phyloP scores from a whole-genome alignment of 2,329 filamentous ascomycete genomes.

The Aspergillus ochraceus region DNA sequence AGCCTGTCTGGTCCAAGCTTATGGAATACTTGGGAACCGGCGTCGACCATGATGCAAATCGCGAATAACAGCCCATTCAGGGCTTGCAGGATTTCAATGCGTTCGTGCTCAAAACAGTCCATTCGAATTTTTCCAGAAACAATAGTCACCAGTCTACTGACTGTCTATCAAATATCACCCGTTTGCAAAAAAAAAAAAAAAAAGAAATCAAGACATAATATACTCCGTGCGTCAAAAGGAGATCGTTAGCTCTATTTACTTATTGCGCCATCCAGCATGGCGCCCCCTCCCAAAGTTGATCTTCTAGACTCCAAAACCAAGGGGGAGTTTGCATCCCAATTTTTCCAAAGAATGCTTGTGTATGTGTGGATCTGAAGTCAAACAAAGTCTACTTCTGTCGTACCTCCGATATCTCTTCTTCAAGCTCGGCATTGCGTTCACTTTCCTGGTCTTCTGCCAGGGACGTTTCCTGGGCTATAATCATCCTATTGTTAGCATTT shows the following conservation, averaged over 20 bases:
- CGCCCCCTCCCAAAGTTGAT: too few relatives aligned
- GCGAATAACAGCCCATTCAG: background rate
- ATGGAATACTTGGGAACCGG: background rate
- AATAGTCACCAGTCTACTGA: background rate
- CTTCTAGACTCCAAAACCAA: too few relatives aligned
- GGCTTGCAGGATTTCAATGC: background rate
- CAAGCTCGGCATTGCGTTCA: slow-evolving; percentile 45
- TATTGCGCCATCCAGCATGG: background rate
- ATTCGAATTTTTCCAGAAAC: background rate
- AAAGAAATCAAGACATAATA: background rate
- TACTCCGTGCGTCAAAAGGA: background rate
- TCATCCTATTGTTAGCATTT: background rate
- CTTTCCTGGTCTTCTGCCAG: slow-evolving; percentile 37
- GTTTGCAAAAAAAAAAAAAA: background rate
- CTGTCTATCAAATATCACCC: background rate
- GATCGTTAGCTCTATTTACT: background rate
- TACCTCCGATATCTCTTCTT: slow-evolving; percentile 26
- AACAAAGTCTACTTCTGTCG: slow-evolving; percentile 5
- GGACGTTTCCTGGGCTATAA: slow-evolving; percentile 62
- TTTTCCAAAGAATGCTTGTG: too few relatives aligned
- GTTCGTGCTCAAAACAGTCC: background rate
- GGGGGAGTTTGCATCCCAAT: too few relatives aligned
- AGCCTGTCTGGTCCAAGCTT: background rate
- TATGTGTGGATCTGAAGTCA: background rate
- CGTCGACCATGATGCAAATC: background rate